Percentiles rank a stretch among this genome's conserved stretches.
These are phyloP conservation scores for Asterochloris erici DNA, from an alignment of 139 green algal species.

Conservation along the genomic window DNA sequence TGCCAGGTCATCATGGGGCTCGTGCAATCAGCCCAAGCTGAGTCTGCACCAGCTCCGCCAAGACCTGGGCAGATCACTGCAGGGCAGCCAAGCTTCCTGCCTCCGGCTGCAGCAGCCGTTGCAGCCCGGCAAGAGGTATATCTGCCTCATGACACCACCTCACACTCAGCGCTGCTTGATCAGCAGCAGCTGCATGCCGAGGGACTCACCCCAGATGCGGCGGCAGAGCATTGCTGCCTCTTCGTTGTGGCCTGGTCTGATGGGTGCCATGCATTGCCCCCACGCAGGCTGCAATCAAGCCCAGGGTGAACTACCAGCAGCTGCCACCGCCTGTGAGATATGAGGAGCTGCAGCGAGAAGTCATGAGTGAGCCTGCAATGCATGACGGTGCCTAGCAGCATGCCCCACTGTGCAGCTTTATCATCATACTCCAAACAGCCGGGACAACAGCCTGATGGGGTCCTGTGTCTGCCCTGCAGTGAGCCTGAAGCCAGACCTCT, in stretches of 20 bases:
- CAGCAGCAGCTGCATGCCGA: too few relatives aligned
- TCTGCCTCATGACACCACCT: background rate
- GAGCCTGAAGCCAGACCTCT: constrained; percentile 93
- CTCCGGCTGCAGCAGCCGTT: background rate
- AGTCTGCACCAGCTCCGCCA: too few relatives aligned
- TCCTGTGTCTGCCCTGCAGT: constrained; percentile 51
- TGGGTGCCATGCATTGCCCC: background rate
- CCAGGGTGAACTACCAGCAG: constrained; percentile 39
- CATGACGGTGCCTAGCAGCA: background rate
- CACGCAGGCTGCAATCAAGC: background rate
- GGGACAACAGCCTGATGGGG: background rate
- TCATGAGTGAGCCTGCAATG: constrained; percentile 53
- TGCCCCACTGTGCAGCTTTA: background rate
- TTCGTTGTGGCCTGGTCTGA: too few relatives aligned
- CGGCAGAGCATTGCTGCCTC: too few relatives aligned
- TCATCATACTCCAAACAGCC: background rate
- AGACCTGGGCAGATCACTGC: background rate
- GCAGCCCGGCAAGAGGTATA: constrained; percentile 1
- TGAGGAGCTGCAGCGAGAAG: constrained; percentile 92
- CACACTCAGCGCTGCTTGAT: background rate
- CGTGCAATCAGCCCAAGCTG: too few relatives aligned
- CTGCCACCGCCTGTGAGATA: constrained; percentile 88
- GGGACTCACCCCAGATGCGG: too few relatives aligned
- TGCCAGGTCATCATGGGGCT: too few relatives aligned
- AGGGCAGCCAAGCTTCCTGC: background rate